Base-by-base conservation (phyloP, 331 rosid species). In the Rosa hybrid region DNA sequence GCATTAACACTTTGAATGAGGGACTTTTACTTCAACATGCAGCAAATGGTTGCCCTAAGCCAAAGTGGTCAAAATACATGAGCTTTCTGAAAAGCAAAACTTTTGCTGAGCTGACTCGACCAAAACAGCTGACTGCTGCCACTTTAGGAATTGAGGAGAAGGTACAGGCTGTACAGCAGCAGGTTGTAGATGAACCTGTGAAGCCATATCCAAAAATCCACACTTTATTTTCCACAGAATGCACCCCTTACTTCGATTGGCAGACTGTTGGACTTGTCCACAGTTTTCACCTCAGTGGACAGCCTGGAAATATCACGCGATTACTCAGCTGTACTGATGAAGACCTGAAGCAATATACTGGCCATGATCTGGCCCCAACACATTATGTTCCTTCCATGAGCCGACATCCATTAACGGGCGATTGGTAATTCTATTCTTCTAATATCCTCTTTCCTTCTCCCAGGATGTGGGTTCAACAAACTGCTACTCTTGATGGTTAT, bases 361-460 rank as follows among this genome's bases (percentile, higher is more conserved):
- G 98, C 79, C 90, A 84, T 78, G 91, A 95, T 77, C 88, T 95
- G 74, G 99, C 97, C 78, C 98, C 98, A 49, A 95, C 99, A 18
- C 99, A 95, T 85, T 87, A 91, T 77, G 98, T 95, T 60, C 99
- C 97, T 76, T 95, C 98, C 71, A 93, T 95, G 99, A 95, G 90
- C 80, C 91, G 76, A 74, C 99, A 95, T 87, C 99, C 99, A 57
- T 82, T 95, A 71, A 93, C 99, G 6, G 99, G 92, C 81, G 99
- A 95, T 87, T 95, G 99, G 98, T 95, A 95, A 88, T 71, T 78
- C 21, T 72, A 21, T 23, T 77, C n/a, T 81, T 64, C 50, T 23
- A 21, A 6, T 44, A 63, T 44, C 50, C 38, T 51, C 42, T 60
- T 62, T 71, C 25, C 60, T 71, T 63, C 25, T 56, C 64, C 64